Evolutionary conservation across 805 yeast genomes (phyloP), one percentile per base, ranked within the genome.

Genomic region (Cyberlindnera lachancei): DNA sequence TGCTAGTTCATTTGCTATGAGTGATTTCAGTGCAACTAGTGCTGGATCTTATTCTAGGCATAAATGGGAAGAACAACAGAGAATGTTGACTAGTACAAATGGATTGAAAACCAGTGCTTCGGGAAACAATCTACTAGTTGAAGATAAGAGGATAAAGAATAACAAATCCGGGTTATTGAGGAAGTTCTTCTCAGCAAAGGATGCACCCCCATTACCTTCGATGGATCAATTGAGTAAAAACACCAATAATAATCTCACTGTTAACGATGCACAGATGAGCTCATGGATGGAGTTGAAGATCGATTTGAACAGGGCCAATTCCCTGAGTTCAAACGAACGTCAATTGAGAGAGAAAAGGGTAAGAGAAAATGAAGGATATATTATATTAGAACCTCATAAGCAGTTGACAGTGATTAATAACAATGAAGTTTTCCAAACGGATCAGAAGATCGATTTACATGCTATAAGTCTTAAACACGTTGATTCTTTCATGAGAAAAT

Each of bases 31-130:
- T 59, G 95, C 95, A 5, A 82, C 95, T 0, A 79, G 92, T 41
- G 94, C 95, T 2, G 94, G 94, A 0, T 82, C 94, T 19, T 75
- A 76, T 37, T 75, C 78, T 28, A 70, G 94, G 48, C 94, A 85
- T 52, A 79, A 70, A 45, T 65, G 62, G 49, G 77, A 76, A 22
- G 59, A 58, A 35, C 38, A 36, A 11, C 39, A 41, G 34, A 31
- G 44, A 33, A 10, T 10, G 10, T 19, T 10, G 7, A 10, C 21
- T 19, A 32, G 44, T 8, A 29, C 33, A 9, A 12, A 15, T n/a
- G 26, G 36, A 17, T 26, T 44, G 23, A 43, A 46, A 17, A 23
- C 44, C 11, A 50, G 50, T 35, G 53, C 46, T 10, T 44, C 48
- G 2, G 52, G 52, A 12, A 52, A 49, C 26, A 46, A 46, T 15